These are phyloP conservation scores for Dendrothele bispora DNA, from an alignment of 768 basidiomycete species.

Conservation along the genomic window DNA sequence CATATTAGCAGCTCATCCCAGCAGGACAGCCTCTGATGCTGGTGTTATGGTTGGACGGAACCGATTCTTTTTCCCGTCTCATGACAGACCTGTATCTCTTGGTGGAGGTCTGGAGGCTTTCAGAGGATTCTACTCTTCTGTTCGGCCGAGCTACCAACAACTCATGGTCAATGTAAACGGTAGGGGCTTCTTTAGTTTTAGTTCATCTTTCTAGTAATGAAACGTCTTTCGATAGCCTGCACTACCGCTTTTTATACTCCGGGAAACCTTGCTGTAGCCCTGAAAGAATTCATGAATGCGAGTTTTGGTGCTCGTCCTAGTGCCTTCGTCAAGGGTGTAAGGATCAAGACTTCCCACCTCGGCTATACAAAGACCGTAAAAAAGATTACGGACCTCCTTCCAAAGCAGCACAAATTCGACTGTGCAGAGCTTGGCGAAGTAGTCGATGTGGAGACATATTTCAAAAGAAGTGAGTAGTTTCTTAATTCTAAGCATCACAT, in stretches of 20 bases:
- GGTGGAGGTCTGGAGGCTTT: conserved; percentile 56
- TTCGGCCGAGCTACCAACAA: conserved; percentile 54
- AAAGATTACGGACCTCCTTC: conserved; percentile 44
- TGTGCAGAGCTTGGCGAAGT: conserved; percentile 54
- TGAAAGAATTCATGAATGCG: conserved; percentile 50
- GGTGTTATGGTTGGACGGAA: conserved; percentile 67
- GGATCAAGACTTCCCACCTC: conserved; percentile 67
- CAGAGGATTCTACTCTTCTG: conserved; percentile 61
- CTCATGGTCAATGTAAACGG: conserved; percentile 65
- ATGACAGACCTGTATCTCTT: conserved; percentile 51
- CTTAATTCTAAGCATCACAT: conserved; percentile 30
- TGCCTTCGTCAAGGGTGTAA: conserved; percentile 65
- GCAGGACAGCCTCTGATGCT: conserved; percentile 48
- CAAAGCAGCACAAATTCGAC: conserved; percentile 51
- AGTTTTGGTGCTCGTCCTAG: conserved; percentile 60
- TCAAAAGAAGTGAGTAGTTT: conserved; percentile 57
- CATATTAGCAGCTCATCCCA: conserved; percentile 56
- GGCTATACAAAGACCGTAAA: conserved; percentile 78
- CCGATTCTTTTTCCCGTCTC: conserved; percentile 60
- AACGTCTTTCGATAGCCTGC: conserved; percentile 35
- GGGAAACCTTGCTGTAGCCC: conserved; percentile 64
- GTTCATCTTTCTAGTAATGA: background rate
- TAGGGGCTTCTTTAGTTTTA: conserved; percentile 32
- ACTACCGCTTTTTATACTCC: conserved; percentile 62
- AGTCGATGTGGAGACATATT: conserved; percentile 68